Base-by-base conservation (phyloP, 352 stramenopile genomes). In the Phytophthora sojae region DNA sequence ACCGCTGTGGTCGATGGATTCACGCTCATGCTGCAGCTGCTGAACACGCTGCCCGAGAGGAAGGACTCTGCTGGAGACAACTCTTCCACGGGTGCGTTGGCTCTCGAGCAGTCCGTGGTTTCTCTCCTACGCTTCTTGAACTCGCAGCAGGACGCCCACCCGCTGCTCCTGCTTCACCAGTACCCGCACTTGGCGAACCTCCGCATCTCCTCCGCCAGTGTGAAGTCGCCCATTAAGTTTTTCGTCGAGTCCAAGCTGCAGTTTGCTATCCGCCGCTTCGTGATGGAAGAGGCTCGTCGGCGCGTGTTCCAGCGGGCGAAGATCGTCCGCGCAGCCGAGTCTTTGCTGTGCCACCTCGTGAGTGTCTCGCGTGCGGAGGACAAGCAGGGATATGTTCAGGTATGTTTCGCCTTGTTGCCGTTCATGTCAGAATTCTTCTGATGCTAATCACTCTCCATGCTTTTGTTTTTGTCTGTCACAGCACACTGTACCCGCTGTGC, bases 351-450 rank as follows among this genome's bases (percentile, higher is more conserved):
- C 37, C 79, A 89, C 21, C 71, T 93, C 49, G 75, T 91, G 6
- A 80, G 82, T 29, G 67, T 76, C 6, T 92, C 85, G 12, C 79
- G 87, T 52, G 74, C 56, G 0, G 85, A 95, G 61, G 87, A 95
- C 52, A 73, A 67, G 5, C 81, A 89, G 29, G 87, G 87, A 53
- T 85, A 84, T 63, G 87, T 91, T 25, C 83, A 94, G 83, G 87
- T 94, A 77, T 35, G 76, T 53, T 58, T 64, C 4, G 15, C 14
- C 1, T 21, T n/a, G n/a, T 49, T 21, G 42, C 6, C 0, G 14
- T 49, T 49, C 14, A 44, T 15, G n/a, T 26, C 25, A 15, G 32
- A 39, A 14, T 39, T 39, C 32, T 15, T 39, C 11, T 21, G 3
- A 14, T 7, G 4, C 32, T 39, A 39, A 39, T 30, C 32, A 39